Base-by-base conservation (phyloP, 768 basidiomycete species). In the Podaxis sp. region DNA sequence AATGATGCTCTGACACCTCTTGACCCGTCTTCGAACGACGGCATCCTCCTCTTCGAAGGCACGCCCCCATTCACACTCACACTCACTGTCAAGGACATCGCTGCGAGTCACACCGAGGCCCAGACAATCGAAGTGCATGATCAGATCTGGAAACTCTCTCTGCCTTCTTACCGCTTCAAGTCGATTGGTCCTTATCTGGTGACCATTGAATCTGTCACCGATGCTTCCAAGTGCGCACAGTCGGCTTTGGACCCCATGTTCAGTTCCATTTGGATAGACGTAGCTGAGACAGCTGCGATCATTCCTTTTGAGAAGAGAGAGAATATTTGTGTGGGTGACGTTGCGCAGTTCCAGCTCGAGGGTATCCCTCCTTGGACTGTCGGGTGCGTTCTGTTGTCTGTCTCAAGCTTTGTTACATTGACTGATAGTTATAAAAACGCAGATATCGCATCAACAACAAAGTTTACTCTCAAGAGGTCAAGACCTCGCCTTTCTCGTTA, bases 231-330 rank as follows among this genome's bases (percentile, higher is more conserved):
- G 36, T 99, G 97, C 74, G 88, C 87, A 56, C 89, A 93, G 61
- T 84, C 86, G 13, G 78, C 83, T 39, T 78, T 89, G 13, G 86
- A 92, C 64, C 85, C 86, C 2, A 72, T 84, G 39, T 75, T 76
- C 36, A 81, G 84, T 58, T 85, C 85, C 17, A 82, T 92, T 42
- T 91, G 89, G 89, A 84, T 95, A 12, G 94, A 98, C 67, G 95
- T 99, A n/a, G 93, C 95, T 2, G 97, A 99, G 75, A 93, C 93
- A 1, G 97, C 97, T 8, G 87, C 93, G 12, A 95, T 99, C 59
- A 83, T 94, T 52, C 90, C 96, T 4, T 85, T 95, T 67, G 90
- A 91, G 68, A 79, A 88, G 61, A 82, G 86, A 61, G 81, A 81
- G 67, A 89, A 99, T 70, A 88, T 91, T 64, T 99, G 97, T 75